Base-by-base conservation (phyloP, 1,139 yeast genomes). In the Yamadazyma epiphylla region DNA sequence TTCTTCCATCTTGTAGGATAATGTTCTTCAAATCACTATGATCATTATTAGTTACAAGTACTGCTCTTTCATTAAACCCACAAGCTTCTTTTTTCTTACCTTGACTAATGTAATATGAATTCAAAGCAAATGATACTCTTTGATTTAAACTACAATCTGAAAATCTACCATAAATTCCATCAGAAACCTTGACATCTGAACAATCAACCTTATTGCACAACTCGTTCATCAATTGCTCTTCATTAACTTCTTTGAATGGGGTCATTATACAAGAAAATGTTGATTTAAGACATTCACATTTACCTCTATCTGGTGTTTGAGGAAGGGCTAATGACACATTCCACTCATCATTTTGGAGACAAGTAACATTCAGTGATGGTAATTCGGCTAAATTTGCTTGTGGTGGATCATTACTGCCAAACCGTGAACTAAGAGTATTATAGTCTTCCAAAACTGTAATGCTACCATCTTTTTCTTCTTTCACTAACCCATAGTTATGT, bases 241-340 rank as follows among this genome's bases (percentile, higher is more conserved):
- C 63, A 22, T 51, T 39, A 11, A 55, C 46, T 10, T 49, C 49
- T 5, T 49, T 53, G 27, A 51, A 52, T 0, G 74, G 64, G 13
- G 60, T 47, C 11, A 71, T 57, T 22, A 69, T 60, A 49, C 87
- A 80, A 3, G 73, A 59, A 25, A 77, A 53, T 1, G 70, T 52
- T 5, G 66, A 50, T 46, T 71, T 71, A 36, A 77, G 54, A 47
- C 87, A 80, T 26, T 65, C 68, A 53, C 88, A 81, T 39, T 69
- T 68, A 3, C 59, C 63, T 4, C 53, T 41, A 41, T 76, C 68
- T 6, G 88, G 88, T 0, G 73, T 59, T 4, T 62, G 69, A 2
- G 88, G 87, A 21, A 78, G 47, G 1, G 38, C 41, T 8, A 48
- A 45, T 7, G 72, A 58, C 1, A 70, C 77, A 25, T 59, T 51